Percentiles rank a stretch among this genome's conserved stretches.
Evolutionary conservation across 768 basidiomycete species (phyloP).

Genomic region (Collybia mongolica): DNA sequence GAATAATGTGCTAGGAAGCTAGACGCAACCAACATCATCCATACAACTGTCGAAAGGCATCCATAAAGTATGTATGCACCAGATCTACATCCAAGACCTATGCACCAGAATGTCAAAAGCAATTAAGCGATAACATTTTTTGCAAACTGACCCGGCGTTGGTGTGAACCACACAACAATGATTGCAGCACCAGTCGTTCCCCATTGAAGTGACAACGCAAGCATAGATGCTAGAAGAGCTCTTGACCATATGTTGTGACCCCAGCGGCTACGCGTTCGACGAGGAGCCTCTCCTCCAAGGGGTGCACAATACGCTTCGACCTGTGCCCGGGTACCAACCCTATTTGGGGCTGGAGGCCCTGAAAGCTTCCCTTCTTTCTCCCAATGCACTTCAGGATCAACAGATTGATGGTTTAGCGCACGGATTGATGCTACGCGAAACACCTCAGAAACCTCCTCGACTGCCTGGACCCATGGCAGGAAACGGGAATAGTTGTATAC

Average conservation of each 20-base stretch:
- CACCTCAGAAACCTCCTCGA: slow-evolving; percentile 19
- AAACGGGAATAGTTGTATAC: slow-evolving; percentile 31
- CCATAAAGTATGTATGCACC: slow-evolving; percentile 29
- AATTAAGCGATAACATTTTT: not conserved
- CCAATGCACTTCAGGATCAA: slow-evolving; percentile 14
- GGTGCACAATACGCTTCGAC: slow-evolving; percentile 15
- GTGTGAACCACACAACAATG: slow-evolving; percentile 23
- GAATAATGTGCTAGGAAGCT: slow-evolving; percentile 27
- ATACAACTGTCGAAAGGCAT: slow-evolving; percentile 27
- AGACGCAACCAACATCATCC: slow-evolving; percentile 27
- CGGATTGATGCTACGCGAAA: slow-evolving; percentile 21
- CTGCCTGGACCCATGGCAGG: slow-evolving; percentile 25
- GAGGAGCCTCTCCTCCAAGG: slow-evolving; percentile 3
- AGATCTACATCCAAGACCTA: slow-evolving; percentile 33
- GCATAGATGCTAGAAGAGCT: slow-evolving; percentile 14
- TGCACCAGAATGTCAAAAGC: not conserved
- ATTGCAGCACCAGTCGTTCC: slow-evolving; percentile 25
- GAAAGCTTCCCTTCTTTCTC: slow-evolving; percentile 8
- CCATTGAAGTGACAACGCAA: slow-evolving; percentile 27
- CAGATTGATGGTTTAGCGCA: slow-evolving; percentile 14
- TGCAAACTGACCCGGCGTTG: slow-evolving; percentile 18
- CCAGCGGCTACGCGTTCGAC: slow-evolving; percentile 2
- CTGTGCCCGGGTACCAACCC: slow-evolving; percentile 15
- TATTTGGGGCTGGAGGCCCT: slow-evolving; percentile 7
- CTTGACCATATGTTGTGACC: slow-evolving; percentile 19